These are phyloP conservation scores for Macrolepiota dolichaula DNA, from an alignment of 768 basidiomycete genomes.

Conservation along the genomic window DNA sequence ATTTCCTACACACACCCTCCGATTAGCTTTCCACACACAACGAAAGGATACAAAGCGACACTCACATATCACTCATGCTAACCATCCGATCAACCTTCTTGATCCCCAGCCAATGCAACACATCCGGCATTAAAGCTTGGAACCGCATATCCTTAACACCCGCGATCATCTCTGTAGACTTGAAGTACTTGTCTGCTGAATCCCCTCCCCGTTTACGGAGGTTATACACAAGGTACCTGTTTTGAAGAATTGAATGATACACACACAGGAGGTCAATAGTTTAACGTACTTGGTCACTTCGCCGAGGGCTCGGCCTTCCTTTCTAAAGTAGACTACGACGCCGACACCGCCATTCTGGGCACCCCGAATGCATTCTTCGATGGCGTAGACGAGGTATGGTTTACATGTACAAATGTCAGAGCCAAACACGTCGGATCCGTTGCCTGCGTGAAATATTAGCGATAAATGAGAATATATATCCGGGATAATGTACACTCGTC, in stretches of 20 bases:
- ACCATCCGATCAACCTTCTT: conserved; percentile 88
- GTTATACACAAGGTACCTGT: conserved; percentile 91
- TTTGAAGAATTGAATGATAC: no score
- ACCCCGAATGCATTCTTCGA: conserved; percentile 86
- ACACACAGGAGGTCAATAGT: neutral
- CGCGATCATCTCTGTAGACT: conserved; percentile 88
- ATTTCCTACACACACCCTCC: conserved; percentile 65
- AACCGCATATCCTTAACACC: conserved; percentile 97
- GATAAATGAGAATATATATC: neutral
- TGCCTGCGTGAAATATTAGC: conserved; percentile 43
- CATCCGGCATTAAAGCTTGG: conserved; percentile 93
- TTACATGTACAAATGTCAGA: conserved; percentile 93
- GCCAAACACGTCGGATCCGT: conserved; percentile 95
- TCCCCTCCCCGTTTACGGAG: conserved; percentile 93
- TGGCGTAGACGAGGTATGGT: conserved; percentile 88
- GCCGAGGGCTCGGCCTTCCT: conserved; percentile 89
- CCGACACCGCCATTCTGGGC: conserved; percentile 76
- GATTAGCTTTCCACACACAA: neutral
- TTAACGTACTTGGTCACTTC: conserved; percentile 81
- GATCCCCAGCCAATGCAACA: conserved; percentile 93
- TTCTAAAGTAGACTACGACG: conserved; percentile 90
- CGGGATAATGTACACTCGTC: conserved; percentile 69
- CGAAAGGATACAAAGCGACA: no score
- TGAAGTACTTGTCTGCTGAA: conserved; percentile 91
- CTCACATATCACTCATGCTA: conserved; percentile 83